Percentiles rank a stretch among this genome's conserved stretches.
These are phyloP conservation scores for Penicillium subrubescens DNA, from an alignment of 495 filamentous ascomycete species.

Conservation along the genomic window DNA sequence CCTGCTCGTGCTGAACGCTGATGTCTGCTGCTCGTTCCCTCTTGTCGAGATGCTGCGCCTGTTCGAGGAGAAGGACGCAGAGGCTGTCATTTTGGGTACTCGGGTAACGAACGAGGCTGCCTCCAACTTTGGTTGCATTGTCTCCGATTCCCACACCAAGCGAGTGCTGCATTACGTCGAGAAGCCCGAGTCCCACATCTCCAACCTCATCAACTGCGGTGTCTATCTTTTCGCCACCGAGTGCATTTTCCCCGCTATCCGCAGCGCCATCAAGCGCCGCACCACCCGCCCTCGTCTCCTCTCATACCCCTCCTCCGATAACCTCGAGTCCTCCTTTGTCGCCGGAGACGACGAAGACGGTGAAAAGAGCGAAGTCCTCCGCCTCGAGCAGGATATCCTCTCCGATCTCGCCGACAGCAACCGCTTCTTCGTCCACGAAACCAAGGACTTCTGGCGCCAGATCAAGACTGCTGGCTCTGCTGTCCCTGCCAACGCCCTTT, in stretches of 20 bases:
- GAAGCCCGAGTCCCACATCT: slow-evolving; percentile 98
- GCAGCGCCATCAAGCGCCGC: slow-evolving; percentile 93
- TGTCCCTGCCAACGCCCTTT: slow-evolving; percentile 95
- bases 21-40: slow-evolving; percentile 99
- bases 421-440: slow-evolving; percentile 98
- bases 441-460: slow-evolving; percentile 99
- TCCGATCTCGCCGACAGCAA: slow-evolving; percentile 95
- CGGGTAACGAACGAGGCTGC: slow-evolving; percentile 90
- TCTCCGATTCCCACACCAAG: slow-evolving; percentile 91
- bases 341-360: slow-evolving; percentile 72
- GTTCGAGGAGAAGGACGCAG: slow-evolving; percentile 93
- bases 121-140: slow-evolving; percentile 96
- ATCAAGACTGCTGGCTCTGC: slow-evolving; percentile 99
- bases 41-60: slow-evolving; percentile 91
- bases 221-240: slow-evolving; percentile 97
- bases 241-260: slow-evolving; percentile 95
- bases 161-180: slow-evolving; percentile 99
- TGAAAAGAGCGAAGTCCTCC: slow-evolving; percentile 83
- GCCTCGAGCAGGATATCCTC: slow-evolving; percentile 96
- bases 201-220: slow-evolving; percentile 98
- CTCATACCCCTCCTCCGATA: slow-evolving; percentile 93
- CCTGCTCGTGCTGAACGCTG: slow-evolving; percentile 96
- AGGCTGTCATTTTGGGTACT: slow-evolving; percentile 96
- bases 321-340: slow-evolving; percentile 80
- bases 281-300: slow-evolving; percentile 86